Conservation (phyloP, 208 protist species). For the Leishmania gerbilli region DNA sequence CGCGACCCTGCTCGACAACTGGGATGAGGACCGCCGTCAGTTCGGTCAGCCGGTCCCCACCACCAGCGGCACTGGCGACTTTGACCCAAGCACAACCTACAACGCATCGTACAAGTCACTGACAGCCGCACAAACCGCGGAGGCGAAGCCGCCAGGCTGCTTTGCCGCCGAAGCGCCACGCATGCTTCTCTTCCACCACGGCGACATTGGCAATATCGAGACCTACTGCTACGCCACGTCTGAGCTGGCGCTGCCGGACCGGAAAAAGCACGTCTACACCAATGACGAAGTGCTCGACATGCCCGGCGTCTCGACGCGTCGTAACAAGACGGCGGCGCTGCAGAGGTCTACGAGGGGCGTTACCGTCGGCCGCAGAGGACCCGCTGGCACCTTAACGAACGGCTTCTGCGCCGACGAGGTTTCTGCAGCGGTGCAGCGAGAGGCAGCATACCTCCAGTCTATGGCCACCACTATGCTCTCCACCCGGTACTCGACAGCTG, state of each 20-base stretch:
- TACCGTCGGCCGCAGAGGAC: not conserved
- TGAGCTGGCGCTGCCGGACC: constrained; percentile 75
- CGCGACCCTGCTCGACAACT: constrained; percentile 84
- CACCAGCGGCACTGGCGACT: constrained; percentile 5
- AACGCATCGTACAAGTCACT: constrained; percentile 47
- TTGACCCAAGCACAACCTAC: constrained; percentile 60
- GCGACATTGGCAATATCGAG: constrained; percentile 60
- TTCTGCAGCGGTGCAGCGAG: constrained; percentile 19
- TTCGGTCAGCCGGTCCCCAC: constrained; percentile 25
- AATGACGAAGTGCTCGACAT: constrained; percentile 74
- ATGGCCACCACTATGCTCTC: constrained; percentile 29
- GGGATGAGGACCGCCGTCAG: constrained; percentile 80
- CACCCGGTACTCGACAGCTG: not conserved
- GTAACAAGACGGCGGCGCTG: constrained; percentile 34
- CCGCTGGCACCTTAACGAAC: not conserved
- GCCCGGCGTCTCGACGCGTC: constrained; percentile 49
- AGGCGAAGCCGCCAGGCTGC: constrained; percentile 53
- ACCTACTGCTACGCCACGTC: constrained; percentile 52
- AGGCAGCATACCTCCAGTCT: constrained; percentile 20
- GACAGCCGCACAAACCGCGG: constrained; percentile 35
- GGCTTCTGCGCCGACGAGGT: constrained; percentile 14
- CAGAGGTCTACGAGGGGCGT: constrained; percentile 38
- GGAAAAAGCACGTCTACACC: constrained; percentile 31
- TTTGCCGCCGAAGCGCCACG: constrained; percentile 63
- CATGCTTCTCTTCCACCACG: constrained; percentile 88